Conservation (phyloP, 2,329 filamentous ascomycete genomes). For the Neofusicoccum sp. region DNA sequence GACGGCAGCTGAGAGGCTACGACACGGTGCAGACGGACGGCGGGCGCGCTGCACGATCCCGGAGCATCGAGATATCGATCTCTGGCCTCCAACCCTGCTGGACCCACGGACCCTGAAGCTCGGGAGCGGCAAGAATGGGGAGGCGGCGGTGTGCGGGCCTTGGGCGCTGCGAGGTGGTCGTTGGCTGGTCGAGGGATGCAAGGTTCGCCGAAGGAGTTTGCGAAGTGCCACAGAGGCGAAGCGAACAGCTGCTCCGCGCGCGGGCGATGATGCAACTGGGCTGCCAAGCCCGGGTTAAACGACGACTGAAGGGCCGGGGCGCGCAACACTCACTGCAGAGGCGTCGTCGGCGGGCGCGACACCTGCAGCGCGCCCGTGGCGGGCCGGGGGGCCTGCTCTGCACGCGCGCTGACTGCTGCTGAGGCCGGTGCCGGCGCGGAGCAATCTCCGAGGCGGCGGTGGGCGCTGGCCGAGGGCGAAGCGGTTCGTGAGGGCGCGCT, state of each 20-base stretch:
- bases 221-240: constrained; percentile 18
- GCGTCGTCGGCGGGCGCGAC: not conserved
- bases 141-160: constrained; percentile 14
- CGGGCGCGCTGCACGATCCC: constrained; percentile 18
- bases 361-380: constrained; percentile 15
- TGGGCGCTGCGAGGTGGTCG: constrained; percentile 16
- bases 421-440: not conserved
- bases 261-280: constrained; percentile 14
- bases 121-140: constrained; percentile 19
- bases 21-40: constrained; percentile 5
- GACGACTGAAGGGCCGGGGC: not conserved
- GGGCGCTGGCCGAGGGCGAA: not conserved
- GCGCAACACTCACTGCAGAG: constrained; percentile 1
- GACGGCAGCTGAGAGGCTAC: constrained; percentile 14
- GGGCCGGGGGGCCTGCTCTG: constrained; percentile 8
- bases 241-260: constrained; percentile 16
- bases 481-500: not conserved
- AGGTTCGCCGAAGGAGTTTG: constrained; percentile 17
- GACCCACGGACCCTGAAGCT: constrained; percentile 17
- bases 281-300: constrained; percentile 12
- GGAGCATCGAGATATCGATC: constrained; percentile 20
- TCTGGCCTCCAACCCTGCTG: constrained; percentile 10
- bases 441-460: constrained; percentile 11
- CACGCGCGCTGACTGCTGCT: constrained; percentile 1
- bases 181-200: constrained; percentile 20